Evolutionary conservation across 257 asterid species (phyloP).

Genomic region (Knoxia roxburghii): DNA sequence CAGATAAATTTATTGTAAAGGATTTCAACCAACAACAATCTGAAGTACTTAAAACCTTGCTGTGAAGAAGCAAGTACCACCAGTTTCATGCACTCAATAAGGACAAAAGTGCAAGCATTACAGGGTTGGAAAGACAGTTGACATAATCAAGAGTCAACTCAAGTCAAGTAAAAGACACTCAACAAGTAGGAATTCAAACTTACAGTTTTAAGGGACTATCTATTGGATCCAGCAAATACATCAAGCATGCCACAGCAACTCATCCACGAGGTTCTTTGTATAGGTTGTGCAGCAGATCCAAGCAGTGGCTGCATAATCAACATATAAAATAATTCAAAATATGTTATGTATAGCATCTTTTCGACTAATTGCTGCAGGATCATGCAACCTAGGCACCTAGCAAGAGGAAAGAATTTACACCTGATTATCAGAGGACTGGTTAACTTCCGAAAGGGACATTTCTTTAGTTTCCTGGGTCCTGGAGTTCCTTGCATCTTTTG

Average conservation of each 20-base stretch:
- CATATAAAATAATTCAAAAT: neutral
- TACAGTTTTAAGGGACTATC: conserved; percentile 20
- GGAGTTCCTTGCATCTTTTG: conserved; percentile 16
- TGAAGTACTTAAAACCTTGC: neutral
- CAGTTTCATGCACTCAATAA: neutral
- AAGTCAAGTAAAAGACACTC: neutral
- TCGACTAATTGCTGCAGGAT: conserved; percentile 1
- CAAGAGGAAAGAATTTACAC: conserved; percentile 25
- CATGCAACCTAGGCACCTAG: conserved; percentile 1
- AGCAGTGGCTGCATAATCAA: conserved; percentile 37
- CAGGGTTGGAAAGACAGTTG: neutral
- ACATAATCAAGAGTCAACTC: neutral
- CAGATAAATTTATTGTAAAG: neutral
- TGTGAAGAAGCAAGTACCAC: neutral
- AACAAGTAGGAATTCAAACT: neutral
- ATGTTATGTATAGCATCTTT: conserved; percentile 2
- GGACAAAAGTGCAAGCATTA: neutral
- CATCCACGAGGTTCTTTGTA: conserved; percentile 55
- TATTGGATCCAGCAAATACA: conserved; percentile 32
- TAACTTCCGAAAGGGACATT: conserved; percentile 23
- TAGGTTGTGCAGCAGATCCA: conserved; percentile 27
- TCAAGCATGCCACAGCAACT: conserved; percentile 71
- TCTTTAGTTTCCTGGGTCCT: conserved; percentile 17
- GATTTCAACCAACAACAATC: neutral
- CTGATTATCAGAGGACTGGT: conserved; percentile 28